Evolutionary conservation across 139 green algal genomes (phyloP).

Genomic region (Closterium sp.): DNA sequence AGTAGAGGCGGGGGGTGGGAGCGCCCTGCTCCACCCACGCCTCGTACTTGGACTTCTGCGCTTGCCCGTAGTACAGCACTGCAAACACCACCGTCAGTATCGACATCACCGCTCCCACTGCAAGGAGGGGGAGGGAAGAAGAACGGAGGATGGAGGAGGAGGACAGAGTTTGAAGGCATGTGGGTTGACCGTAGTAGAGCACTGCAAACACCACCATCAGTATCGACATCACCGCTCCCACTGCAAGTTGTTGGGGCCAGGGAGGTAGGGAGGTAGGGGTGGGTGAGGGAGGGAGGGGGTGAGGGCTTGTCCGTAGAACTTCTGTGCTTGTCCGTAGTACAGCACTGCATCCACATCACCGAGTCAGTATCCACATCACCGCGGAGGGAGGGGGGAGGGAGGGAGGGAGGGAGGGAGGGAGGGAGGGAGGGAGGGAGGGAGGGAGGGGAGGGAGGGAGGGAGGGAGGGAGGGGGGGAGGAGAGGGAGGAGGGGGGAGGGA

Average conservation of each 20-base stretch:
- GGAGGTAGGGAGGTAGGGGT: too few relatives aligned
- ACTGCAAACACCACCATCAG: not conserved
- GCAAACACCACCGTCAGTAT: not conserved
- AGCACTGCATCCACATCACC: not conserved
- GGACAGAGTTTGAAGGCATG: too few relatives aligned
- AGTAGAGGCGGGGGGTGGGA: slow-evolving; percentile 31
- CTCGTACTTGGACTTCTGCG: slow-evolving; percentile 40
- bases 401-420: too few relatives aligned
- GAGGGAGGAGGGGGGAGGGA: too few relatives aligned
- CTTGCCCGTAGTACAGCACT: slow-evolving; percentile 30
- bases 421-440: too few relatives aligned
- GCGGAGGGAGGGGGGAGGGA: too few relatives aligned
- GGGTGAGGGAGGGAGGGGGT: too few relatives aligned
- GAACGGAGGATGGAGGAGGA: too few relatives aligned
- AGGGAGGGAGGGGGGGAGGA: too few relatives aligned
- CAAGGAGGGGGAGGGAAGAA: not conserved
- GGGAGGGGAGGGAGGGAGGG: too few relatives aligned
- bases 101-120: not conserved
- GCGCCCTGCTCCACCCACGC: slow-evolving; percentile 40
- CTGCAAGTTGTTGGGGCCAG: not conserved
- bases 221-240: not conserved
- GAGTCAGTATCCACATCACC: not conserved
- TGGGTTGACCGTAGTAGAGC: slow-evolving; percentile 25
- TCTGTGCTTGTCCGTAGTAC: slow-evolving; percentile 22
- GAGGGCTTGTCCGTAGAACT: too few relatives aligned